Percentiles rank a stretch among this genome's conserved stretches.
These are phyloP conservation scores for Hansfordia pulvinata DNA, from an alignment of 2,329 filamentous ascomycete species.

Conservation along the genomic window DNA sequence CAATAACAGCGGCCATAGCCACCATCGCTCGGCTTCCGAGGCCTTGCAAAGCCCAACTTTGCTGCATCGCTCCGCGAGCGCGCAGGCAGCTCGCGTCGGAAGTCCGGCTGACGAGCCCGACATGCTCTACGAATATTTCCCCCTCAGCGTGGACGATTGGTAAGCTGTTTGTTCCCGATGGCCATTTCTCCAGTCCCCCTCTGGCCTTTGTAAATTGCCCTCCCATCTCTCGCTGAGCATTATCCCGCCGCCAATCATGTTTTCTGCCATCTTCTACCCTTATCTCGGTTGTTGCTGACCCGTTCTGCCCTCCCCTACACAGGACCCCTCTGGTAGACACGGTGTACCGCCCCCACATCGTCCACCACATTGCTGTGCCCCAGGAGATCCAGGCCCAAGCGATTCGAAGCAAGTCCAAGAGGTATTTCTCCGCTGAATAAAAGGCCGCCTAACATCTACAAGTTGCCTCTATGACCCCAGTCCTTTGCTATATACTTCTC, in stretches of 20 bases:
- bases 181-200: too few species aligned
- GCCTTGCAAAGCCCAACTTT: conserved; percentile 33
- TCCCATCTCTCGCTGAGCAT: conserved; percentile 5
- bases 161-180: conserved; percentile 20
- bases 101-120: conserved; percentile 67
- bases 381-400: conserved; percentile 58
- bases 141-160: conserved; percentile 82
- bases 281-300: too few species aligned
- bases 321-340: conserved; percentile 81
- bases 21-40: too few species aligned
- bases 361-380: conserved; percentile 70
- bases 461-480: too few species aligned
- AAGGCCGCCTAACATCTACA: too few species aligned
- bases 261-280: too few species aligned
- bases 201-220: not conserved
- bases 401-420: conserved; percentile 50
- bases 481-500: not conserved
- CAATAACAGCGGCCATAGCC: conserved; percentile 31
- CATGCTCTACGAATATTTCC: conserved; percentile 88
- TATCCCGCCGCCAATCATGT: not conserved
- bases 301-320: not conserved
- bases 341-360: conserved; percentile 82
- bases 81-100: conserved; percentile 29
- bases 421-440: conserved; percentile 58
- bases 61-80: conserved; percentile 15